A percentile compares a stretch with the other conserved stretches of the same genome.
Conservation (phyloP, 345 rosid species). For the Murraya paniculata region DNA sequence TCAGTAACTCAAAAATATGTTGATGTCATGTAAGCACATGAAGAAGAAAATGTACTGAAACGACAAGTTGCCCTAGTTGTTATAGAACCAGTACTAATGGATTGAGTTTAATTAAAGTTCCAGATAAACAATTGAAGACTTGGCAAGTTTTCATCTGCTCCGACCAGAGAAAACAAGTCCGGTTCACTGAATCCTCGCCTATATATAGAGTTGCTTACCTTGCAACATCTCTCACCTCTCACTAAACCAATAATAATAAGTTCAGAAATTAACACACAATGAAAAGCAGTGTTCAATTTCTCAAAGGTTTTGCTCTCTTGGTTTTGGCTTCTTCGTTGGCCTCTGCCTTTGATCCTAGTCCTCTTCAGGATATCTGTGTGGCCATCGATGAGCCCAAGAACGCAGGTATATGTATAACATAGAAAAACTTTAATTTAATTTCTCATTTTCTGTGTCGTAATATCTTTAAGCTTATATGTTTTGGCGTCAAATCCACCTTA, state of each 20-base stretch:
- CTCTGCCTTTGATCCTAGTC: conserved; percentile 24
- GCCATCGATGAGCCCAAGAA: conserved; percentile 15
- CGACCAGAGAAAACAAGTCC: not conserved
- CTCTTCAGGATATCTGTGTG: conserved; percentile 34
- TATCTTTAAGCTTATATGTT: too few species aligned
- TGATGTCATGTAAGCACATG: not conserved
- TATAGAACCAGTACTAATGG: too few species aligned
- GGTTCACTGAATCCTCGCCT: not conserved
- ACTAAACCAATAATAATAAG: not conserved
- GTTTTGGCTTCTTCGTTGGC: not conserved
- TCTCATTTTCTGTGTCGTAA: not conserved
- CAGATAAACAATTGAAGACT: not conserved
- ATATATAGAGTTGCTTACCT: not conserved
- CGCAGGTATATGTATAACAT: not conserved
- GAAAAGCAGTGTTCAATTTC: conserved; percentile 3
- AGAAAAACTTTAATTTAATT: too few species aligned
- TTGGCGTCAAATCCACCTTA: too few species aligned
- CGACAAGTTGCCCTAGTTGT: not conserved
- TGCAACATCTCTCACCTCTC: not conserved
- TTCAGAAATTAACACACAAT: not conserved
- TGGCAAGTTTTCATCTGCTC: not conserved
- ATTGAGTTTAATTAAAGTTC: too few species aligned
- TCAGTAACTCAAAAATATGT: not conserved
- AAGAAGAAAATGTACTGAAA: not conserved
- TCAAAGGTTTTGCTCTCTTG: conserved; percentile 14